Evolutionary conservation across 2,329 filamentous ascomycete species (phyloP).

Genomic region (Alternaria alternata): DNA sequence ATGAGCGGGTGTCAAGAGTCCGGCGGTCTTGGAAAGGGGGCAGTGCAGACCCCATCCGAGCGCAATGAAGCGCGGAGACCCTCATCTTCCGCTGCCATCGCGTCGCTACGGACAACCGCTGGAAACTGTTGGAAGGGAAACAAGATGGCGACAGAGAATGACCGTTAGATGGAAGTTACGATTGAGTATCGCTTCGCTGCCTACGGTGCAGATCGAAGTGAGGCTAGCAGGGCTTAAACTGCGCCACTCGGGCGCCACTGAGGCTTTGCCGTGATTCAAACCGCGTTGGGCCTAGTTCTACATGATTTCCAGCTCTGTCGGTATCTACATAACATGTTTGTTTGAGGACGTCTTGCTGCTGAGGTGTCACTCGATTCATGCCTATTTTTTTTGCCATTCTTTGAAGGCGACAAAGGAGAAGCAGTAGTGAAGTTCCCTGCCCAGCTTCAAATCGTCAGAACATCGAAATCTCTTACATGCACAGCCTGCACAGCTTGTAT

Average conservation of each 20-base stretch:
- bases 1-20: constrained; percentile 15
- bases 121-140: not conserved
- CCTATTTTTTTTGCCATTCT: not conserved
- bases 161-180: not conserved
- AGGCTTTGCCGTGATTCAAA: not conserved
- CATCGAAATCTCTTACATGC: not conserved
- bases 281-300: not conserved
- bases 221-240: constrained; percentile 9
- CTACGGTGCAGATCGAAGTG: not conserved
- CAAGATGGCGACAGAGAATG: not conserved
- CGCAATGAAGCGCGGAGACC: constrained; percentile 8
- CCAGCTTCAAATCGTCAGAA: too few relatives aligned
- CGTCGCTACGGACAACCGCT: not conserved
- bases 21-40: constrained; percentile 21
- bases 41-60: constrained; percentile 19
- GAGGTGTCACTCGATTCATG: not conserved
- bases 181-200: constrained; percentile 3
- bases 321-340: not conserved
- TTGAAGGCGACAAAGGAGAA: not conserved
- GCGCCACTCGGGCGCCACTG: constrained; percentile 3
- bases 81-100: constrained; percentile 1
- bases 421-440: not conserved
- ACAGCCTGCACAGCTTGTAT: not conserved
- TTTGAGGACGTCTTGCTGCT: not conserved
- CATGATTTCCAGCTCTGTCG: not conserved